Evolutionary conservation across 2,329 filamentous ascomycete genomes (phyloP), one percentile per base, ranked within the genome.

Genomic region (Lasiodiplodia sp.): DNA sequence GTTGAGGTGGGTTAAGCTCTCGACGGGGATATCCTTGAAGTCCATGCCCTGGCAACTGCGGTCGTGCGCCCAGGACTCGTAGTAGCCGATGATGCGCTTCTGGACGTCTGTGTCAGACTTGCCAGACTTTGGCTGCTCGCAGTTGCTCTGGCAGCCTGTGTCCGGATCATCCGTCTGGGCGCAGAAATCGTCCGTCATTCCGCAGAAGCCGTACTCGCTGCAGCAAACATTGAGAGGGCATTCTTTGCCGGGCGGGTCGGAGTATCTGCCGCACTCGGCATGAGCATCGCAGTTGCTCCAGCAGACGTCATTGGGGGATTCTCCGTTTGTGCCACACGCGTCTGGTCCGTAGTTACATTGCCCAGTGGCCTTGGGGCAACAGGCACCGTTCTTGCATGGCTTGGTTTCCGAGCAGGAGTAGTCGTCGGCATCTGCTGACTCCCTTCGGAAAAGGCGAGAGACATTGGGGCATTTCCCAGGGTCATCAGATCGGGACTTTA

Each of bases 1-100:
- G 37, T 74, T 69, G 7, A 78, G 52, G 51, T 78, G 75, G 1
- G 74, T 77, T 12, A 76, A 60, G 23, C 68, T 72, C 6, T 69
- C 68, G 0, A 73, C 70, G 37, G 74, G 71, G 31, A 78, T 71
- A 25, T 75, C 62, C 0, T 62, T 55, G 2, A 73, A 74, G 21
- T 58, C 66, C 23, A 77, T 71, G 16, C 70, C 71, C 44, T 75
- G 70, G 38, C 76, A 78, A 12, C n/a, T 47, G 11, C 53, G 60
- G 12, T 56, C 40, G n/a, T 31, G 18, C 21, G 23, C 37, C 60
- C 69, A 71, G 7, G 28, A 47, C 16, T 70, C 52, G 47, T 70
- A 71, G 49, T 71, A 71, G 16, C 65, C 69, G 47, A 71, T 63
- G 12, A 69, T 34, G 16, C 23, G 53, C 21, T 66, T 16, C 18